Base-by-base conservation (phyloP, 2,329 filamentous ascomycete genomes). In the Spiromastix sp. region DNA sequence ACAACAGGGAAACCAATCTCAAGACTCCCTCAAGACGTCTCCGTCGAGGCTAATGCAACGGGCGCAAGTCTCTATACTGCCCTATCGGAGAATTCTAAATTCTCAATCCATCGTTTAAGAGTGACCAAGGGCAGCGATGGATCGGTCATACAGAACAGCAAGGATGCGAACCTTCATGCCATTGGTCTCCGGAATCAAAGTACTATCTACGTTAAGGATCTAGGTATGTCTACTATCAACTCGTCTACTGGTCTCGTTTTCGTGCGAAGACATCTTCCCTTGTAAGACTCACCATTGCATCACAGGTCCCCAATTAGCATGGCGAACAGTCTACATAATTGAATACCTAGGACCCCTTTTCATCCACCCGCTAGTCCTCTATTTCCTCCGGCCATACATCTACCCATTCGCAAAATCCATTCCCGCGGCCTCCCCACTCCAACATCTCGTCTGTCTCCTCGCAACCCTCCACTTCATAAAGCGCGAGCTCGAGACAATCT, bases 301-400 rank as follows among this genome's bases (percentile, higher is more conserved):
- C n/a, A 25, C 44, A 93, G 86, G 91, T 11, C 75, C 79, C 32
- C 91, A 98, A 61, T 81, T 95, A 37, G 77, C 77, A 43, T 98
- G 91, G 91, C 79, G 78, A 45, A 91, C 85, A 41, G 89, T 96
- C 59, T 98, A 89, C 69, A 66, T 95, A 43, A 79, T 95, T 66
- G 91, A 98, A 64, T 98, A 98, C 61, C 64, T 91, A 46, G 91
- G 91, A 3, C 91, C 91, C 4, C 73, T 96, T 51, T 63, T 95
- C 51, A 82, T 96, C 64, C 87, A 95, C 66, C 74, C 76, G 29
- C 67, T 84, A 49, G 69, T 80, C 56, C 66, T 86, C 58, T 78
- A 74, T 59, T 61, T 72, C 47, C 67, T 46, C 37, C 82, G 86
- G 32, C 77, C 81, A 16, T 77, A 81, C 57, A 67, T 86, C 49